phyloP scores from a whole-genome alignment of 805 yeast species.

The Wickerhamiella bombiphila region DNA sequence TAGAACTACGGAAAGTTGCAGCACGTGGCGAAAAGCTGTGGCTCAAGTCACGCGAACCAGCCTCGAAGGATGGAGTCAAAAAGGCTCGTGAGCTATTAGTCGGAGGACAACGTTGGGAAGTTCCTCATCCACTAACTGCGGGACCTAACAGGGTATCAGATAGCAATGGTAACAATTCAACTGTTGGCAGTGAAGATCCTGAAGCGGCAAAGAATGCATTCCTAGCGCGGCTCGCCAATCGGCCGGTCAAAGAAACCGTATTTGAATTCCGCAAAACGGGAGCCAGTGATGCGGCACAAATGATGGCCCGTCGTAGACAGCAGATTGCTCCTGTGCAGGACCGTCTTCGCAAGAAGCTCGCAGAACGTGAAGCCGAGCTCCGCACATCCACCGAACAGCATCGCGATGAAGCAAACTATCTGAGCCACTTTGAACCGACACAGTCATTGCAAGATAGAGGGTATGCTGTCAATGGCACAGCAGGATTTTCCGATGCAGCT shows the following conservation, averaged over 20 bases:
- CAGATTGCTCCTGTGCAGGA: slow-evolving; percentile 82
- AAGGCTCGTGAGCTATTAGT: slow-evolving; percentile 61
- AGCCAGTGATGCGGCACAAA: slow-evolving; percentile 44
- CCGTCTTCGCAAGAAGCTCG: slow-evolving; percentile 52
- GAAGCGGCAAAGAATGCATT: slow-evolving; percentile 67
- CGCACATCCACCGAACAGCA: slow-evolving; percentile 14
- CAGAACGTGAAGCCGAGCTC: slow-evolving; percentile 51
- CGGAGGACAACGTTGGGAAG: slow-evolving; percentile 56
- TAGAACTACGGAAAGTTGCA: slow-evolving; percentile 53
- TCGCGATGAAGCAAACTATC: slow-evolving; percentile 33
- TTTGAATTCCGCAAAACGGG: slow-evolving; percentile 62
- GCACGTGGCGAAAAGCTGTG: slow-evolving; percentile 78
- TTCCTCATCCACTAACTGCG: slow-evolving; percentile 55
- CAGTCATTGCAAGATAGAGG: slow-evolving; percentile 71
- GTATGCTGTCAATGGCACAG: slow-evolving; percentile 30
- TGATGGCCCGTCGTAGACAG: slow-evolving; percentile 75
- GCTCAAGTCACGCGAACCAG: slow-evolving; percentile 69
- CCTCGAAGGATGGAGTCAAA: slow-evolving; percentile 74
- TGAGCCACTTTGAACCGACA: slow-evolving; percentile 82
- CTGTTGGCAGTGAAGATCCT: slow-evolving; percentile 28
- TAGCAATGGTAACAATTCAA: background rate
- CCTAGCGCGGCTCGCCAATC: slow-evolving; percentile 52
- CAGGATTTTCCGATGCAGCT: slow-evolving; percentile 72
- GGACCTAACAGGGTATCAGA: slow-evolving; percentile 4
- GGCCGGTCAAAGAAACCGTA: slow-evolving; percentile 75